Conservation (phyloP, 495 filamentous ascomycete species). For the Aspergillus bridgeri region DNA sequence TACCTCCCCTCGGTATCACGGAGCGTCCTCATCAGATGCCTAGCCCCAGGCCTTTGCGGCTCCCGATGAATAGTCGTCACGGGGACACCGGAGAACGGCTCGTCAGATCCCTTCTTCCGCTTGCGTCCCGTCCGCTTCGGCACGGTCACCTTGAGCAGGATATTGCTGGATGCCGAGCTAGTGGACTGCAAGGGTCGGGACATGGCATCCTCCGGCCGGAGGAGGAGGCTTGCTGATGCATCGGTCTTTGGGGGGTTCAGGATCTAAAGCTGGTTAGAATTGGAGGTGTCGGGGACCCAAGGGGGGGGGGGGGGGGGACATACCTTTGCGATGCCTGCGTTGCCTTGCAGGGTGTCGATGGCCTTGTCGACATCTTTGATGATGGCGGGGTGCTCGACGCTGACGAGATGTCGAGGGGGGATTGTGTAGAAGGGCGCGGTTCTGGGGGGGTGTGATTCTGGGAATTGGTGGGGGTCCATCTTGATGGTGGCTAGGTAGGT, state of each 20-base stretch:
- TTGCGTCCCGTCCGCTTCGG: slow-evolving; percentile 84
- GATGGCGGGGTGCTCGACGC: slow-evolving; percentile 85
- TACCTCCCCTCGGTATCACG: slow-evolving; percentile 69
- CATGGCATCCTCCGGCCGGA: slow-evolving; percentile 75
- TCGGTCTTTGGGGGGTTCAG: slow-evolving; percentile 39
- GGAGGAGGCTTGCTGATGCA: slow-evolving; percentile 52
- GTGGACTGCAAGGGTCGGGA: slow-evolving; percentile 70
- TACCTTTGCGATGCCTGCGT: slow-evolving; percentile 63
- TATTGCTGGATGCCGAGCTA: slow-evolving; percentile 66
- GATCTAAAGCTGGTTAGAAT: slow-evolving; percentile 32
- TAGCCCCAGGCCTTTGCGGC: slow-evolving; percentile 25
- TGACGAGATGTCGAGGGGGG: slow-evolving; percentile 62
- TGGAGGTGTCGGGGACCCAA: neutral
- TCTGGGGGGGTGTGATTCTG: slow-evolving; percentile 20
- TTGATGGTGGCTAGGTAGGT: neutral
- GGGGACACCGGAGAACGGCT: slow-evolving; percentile 50
- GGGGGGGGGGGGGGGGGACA: slow-evolving; percentile 11
- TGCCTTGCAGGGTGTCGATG: slow-evolving; percentile 71
- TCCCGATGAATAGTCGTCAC: slow-evolving; percentile 6
- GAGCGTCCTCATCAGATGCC: slow-evolving; percentile 59
- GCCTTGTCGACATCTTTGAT: slow-evolving; percentile 79
- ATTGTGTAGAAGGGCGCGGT: slow-evolving; percentile 56
- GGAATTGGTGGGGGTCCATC: slow-evolving; percentile 11
- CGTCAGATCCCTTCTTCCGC: slow-evolving; percentile 68
- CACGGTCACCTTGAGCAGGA: slow-evolving; percentile 81